Evolutionary conservation across 1,284 basidiomycete species (phyloP), one percentile per base, ranked within the genome.

Genomic region (Apiotrichum veenhuisii): DNA sequence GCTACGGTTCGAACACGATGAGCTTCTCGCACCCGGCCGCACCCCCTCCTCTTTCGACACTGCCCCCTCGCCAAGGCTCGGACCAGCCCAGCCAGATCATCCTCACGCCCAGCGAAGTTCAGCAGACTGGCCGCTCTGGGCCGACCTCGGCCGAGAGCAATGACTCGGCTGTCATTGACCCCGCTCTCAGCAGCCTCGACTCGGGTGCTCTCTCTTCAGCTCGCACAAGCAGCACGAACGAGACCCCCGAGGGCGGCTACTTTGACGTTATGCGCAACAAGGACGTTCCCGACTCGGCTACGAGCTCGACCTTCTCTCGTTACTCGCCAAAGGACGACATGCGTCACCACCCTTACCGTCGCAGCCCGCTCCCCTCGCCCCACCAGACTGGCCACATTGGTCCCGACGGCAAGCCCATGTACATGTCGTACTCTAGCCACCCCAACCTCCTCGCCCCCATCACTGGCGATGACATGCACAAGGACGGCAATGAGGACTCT

Each of bases 61-160:
- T 75, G 10, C 72, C 69, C 0, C 50, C 60, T 22, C 64, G 72
- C 18, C 66, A 70, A 36, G 53, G 66, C 20, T 66, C 67, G 9
- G 69, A 70, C 49, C 60, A 67, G 49, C 58, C 58, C 5, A 65
- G 66, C 10, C 68, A 71, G 42, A 65, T 73, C 54, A 65, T 75
- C 53, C 61, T 75, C 15, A 75, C 73, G 3, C 73, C 73, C 18
- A 61, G 69, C 44, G 73, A 75, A 10, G 48, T 64, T 30, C 62
- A 64, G 50, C 62, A 63, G 36, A 48, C 25, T 30, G 46, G 46
- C 15, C 46, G 46, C 23, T 37, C 30, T n/a, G 33, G 15, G 17
- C 33, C 33, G 2, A 23, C n/a, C 33, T 48, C 37, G 25, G 49
- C 18, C 5, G 54, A 56, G 48, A 50, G n/a, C 22, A 51, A 27